Evolutionary conservation across 495 filamentous ascomycete species (phyloP).

Genomic region (Neurospora sp.): DNA sequence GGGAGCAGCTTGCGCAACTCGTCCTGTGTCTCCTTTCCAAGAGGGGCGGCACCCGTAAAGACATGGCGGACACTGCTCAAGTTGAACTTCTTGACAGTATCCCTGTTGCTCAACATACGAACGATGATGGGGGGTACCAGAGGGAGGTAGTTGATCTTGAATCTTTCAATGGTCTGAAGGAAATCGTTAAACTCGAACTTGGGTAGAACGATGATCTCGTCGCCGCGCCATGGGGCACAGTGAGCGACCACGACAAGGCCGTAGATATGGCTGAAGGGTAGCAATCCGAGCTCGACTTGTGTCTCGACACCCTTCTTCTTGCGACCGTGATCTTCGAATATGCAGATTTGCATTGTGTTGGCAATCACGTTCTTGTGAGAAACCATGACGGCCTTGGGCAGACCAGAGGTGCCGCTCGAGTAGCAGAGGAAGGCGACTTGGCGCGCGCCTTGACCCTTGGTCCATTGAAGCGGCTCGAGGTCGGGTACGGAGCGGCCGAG

Average conservation of each 20-base stretch:
- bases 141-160: constrained; percentile 60
- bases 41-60: constrained; percentile 76
- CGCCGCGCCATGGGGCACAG: constrained; percentile 59
- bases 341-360: constrained; percentile 57
- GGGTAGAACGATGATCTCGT: constrained; percentile 69
- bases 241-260: constrained; percentile 69
- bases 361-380: constrained; percentile 82
- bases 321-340: constrained; percentile 40
- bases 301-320: constrained; percentile 34
- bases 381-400: constrained; percentile 96
- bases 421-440: constrained; percentile 82
- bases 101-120: constrained; percentile 58
- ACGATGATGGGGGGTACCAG: constrained; percentile 83
- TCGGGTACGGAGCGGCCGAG: constrained; percentile 52
- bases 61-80: constrained; percentile 55
- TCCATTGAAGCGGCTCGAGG: constrained; percentile 58
- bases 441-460: constrained; percentile 61
- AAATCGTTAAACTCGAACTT: constrained; percentile 66
- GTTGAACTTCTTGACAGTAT: constrained; percentile 58
- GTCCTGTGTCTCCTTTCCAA: constrained; percentile 67
- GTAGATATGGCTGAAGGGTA: constrained; percentile 86
- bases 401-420: constrained; percentile 78
- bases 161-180: constrained; percentile 58
- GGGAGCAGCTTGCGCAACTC: constrained; percentile 58
- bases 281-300: constrained; percentile 59